Base-by-base conservation (phyloP, 2,329 filamentous ascomycete genomes). In the Trichoderma harzianum region DNA sequence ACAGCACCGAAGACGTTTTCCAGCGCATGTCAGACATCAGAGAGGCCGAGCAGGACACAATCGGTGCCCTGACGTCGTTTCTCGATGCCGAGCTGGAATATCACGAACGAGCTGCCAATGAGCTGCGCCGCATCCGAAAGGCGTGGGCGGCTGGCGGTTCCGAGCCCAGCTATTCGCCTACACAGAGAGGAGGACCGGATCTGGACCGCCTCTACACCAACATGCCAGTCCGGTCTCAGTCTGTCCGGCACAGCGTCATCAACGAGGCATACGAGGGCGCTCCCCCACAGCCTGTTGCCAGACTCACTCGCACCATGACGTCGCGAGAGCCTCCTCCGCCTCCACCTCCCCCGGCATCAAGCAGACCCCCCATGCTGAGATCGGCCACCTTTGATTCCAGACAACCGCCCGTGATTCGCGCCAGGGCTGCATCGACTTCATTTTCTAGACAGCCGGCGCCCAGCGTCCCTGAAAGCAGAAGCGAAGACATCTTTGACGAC, bases 21-120 rank as follows among this genome's bases (percentile, higher is more conserved):
- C 90, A 95, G 72, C 89, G 95, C 70, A 98, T 98, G 96, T 90
- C 97, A 82, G 95, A 98, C 78, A 97, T 98, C 83, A 95, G 96
- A 83, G 95, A 98, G 77, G 89, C 93, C 26, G 95, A 98, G 82
- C 87, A 86, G 57, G 95, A 98, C 74, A 94, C 91, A 78, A 89
- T 97, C 55, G 86, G 88, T 62, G 94, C 97, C 78, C 84, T 98
- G 71, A 90, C 90, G 4, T 85, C 89, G 21, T 97, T 98, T 80
- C 84, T 98, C 66, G 95, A 98, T 73, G 92, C 93, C 53, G 93
- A 98, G 83, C 86, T 98, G 72, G 91, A 92, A 74, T 98, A 96
- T 83, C 93, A 98, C 80, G 95, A 98, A 80, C 91, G 92, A 73
- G 97, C 94, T 79, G 89, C 92, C 69, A 95, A 98, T 76, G 92